phyloP scores from a whole-genome alignment of 495 filamentous ascomycete species.

The Penicillium salamii region DNA sequence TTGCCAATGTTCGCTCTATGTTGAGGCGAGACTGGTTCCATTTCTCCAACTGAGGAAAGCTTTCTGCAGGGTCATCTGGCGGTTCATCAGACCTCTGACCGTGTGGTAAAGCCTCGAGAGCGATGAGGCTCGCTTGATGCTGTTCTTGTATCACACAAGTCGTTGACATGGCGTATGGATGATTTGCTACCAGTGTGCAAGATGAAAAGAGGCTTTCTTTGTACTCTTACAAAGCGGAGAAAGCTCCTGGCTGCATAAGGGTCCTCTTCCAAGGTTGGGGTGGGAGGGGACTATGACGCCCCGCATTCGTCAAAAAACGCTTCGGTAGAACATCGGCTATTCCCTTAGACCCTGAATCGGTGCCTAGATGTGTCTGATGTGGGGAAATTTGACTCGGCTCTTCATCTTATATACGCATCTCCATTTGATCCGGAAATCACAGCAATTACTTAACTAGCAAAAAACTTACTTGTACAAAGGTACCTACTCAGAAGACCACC shows the following conservation, averaged over 20 bases:
- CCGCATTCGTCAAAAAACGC: neutral
- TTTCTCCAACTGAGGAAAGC: conserved; percentile 22
- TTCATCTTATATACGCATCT: too few species aligned
- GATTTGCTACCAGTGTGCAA: too few species aligned
- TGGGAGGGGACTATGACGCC: conserved; percentile 1
- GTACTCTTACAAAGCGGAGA: neutral
- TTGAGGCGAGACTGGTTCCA: conserved; percentile 75
- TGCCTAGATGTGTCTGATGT: too few species aligned
- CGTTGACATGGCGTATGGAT: conserved; percentile 11
- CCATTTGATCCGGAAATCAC: too few species aligned
- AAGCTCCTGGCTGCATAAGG: neutral
- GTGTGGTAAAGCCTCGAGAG: conserved; percentile 16
- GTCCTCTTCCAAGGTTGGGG: neutral
- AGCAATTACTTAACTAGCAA: too few species aligned
- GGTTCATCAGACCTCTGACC: too few species aligned
- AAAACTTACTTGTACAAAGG: too few species aligned
- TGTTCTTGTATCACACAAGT: conserved; percentile 11
- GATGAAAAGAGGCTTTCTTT: neutral
- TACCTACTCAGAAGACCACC: too few species aligned
- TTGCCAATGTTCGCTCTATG: conserved; percentile 58
- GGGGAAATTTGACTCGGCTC: too few species aligned
- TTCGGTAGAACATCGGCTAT: conserved; percentile 3
- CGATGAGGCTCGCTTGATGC: conserved; percentile 12
- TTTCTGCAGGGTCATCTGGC: neutral
- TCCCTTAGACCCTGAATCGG: too few species aligned